These are phyloP conservation scores for Dactylonectria estremocensis DNA, from an alignment of 2,329 filamentous ascomycete genomes.

Conservation along the genomic window DNA sequence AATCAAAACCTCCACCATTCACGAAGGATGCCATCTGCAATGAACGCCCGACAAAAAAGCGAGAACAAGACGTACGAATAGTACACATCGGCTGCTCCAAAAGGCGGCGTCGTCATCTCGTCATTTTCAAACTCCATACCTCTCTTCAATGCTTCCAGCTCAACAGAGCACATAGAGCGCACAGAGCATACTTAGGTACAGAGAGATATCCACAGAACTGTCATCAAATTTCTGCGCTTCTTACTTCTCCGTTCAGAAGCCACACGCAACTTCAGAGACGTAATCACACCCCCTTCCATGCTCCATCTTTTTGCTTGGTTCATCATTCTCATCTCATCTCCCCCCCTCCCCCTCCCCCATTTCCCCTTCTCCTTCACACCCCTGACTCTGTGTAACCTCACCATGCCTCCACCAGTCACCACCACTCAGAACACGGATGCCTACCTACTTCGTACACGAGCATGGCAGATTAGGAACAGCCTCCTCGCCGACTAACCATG, in stretches of 20 bases:
- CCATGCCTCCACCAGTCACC: constrained; percentile 30
- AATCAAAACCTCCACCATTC: constrained; percentile 28
- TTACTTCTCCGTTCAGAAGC: background rate
- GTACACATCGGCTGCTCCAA: background rate
- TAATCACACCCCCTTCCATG: constrained; percentile 27
- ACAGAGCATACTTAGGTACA: background rate
- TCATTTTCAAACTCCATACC: background rate
- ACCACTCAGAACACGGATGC: constrained; percentile 29
- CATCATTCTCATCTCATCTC: constrained; percentile 36
- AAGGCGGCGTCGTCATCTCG: constrained; percentile 18
- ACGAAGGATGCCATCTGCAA: constrained; percentile 5
- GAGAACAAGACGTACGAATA: background rate
- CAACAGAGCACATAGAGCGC: background rate
- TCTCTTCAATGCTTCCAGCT: background rate
- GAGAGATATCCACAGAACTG: constrained; percentile 34
- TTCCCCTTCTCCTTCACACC: constrained; percentile 29
- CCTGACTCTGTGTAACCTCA: constrained; percentile 43
- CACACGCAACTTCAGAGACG: too few relatives aligned
- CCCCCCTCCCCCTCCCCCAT: constrained; percentile 41
- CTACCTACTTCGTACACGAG: constrained; percentile 36
- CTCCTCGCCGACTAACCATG: background rate
- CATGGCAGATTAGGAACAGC: constrained; percentile 12
- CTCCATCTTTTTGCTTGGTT: constrained; percentile 12
- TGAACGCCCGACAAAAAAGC: background rate
- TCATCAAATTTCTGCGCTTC: constrained; percentile 44